Conservation (phyloP, 1,284 basidiomycete species). For the Thecaphora thlaspeos region DNA sequence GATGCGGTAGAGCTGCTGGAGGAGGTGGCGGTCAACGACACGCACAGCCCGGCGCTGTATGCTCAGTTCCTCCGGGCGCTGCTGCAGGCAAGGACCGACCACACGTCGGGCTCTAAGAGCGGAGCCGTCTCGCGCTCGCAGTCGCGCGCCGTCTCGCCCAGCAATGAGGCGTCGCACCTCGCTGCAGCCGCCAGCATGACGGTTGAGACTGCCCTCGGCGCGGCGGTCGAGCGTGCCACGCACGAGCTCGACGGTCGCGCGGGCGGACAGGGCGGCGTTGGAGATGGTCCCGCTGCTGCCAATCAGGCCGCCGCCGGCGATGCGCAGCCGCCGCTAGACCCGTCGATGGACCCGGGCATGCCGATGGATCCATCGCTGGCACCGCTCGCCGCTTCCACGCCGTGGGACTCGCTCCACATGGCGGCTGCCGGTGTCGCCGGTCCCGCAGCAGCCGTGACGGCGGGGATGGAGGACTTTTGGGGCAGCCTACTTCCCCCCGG, state of each 20-base stretch:
- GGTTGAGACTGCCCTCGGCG: neutral
- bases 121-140: conserved; percentile 22
- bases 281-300: no score
- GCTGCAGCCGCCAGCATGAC: no score
- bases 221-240: conserved; percentile 1
- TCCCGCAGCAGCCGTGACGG: no score
- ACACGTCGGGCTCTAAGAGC: conserved; percentile 31
- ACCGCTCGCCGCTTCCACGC: no score
- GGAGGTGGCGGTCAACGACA: conserved; percentile 48
- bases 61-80: conserved; percentile 48
- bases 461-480: conserved; percentile 46
- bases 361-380: conserved; percentile 1
- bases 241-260: no score
- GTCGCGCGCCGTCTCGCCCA: neutral
- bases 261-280: no score
- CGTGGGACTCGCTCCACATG: neutral
- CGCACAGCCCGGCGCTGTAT: conserved; percentile 52
- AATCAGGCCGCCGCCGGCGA: no score
- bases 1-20: conserved; percentile 69
- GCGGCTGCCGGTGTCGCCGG: no score
- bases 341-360: neutral
- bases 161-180: no score
- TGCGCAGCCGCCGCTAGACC: neutral
- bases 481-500: conserved; percentile 43
- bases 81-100: conserved; percentile 45